Conservation (phyloP, 2,329 filamentous ascomycete genomes). For the Talaromyces sp. region DNA sequence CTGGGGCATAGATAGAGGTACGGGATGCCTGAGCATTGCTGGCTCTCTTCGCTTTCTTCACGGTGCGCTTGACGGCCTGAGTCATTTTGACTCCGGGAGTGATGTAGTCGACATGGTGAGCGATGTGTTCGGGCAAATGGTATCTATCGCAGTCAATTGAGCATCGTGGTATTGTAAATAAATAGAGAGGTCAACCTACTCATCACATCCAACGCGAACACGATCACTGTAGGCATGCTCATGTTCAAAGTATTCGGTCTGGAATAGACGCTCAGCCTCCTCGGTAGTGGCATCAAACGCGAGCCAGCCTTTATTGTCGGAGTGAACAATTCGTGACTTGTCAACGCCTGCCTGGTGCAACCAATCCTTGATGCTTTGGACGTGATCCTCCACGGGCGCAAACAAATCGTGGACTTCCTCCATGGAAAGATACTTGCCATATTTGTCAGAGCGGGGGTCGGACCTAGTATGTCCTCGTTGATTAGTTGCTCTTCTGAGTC, state of each 20-base stretch:
- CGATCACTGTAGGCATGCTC: constrained; percentile 21
- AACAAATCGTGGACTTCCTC: constrained; percentile 23
- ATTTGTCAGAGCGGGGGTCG: constrained; percentile 10
- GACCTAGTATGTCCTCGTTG: background rate
- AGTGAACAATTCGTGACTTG: constrained; percentile 22
- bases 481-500: background rate
- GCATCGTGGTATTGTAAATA: background rate
- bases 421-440: constrained; percentile 13
- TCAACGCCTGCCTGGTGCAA: constrained; percentile 18
- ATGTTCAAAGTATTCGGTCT: constrained; percentile 24
- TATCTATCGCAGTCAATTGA: background rate
- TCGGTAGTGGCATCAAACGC: constrained; percentile 26
- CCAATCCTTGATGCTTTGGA: constrained; percentile 23
- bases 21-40: constrained; percentile 6
- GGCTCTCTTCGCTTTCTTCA: background rate
- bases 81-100: constrained; percentile 15
- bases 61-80: constrained; percentile 13
- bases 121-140: constrained; percentile 13
- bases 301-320: constrained; percentile 30
- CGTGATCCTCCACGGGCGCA: constrained; percentile 21
- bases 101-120: constrained; percentile 13
- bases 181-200: constrained; percentile 1
- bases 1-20: background rate
- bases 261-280: constrained; percentile 24
- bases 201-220: constrained; percentile 14